Conservation (phyloP, 1,284 basidiomycete genomes). For the Leccinum solheimii region DNA sequence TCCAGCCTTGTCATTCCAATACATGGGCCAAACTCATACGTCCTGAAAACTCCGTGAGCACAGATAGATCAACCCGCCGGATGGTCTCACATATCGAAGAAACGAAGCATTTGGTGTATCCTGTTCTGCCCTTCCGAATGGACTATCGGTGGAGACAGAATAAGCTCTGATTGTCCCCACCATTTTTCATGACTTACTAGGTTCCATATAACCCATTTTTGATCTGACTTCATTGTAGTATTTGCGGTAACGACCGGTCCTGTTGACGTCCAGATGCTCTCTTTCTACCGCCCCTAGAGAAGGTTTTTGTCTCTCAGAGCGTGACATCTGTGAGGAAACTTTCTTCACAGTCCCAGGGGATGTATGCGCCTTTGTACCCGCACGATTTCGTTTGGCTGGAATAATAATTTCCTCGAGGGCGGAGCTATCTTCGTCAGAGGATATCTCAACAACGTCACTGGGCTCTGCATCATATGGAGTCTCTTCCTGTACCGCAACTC, state of each 20-base stretch:
- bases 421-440: slow-evolving; percentile 21
- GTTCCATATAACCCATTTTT: slow-evolving; percentile 55
- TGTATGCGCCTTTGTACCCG: slow-evolving; percentile 11
- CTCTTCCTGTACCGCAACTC: neutral
- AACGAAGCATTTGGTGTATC: slow-evolving; percentile 71
- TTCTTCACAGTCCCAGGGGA: slow-evolving; percentile 4
- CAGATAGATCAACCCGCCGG: neutral
- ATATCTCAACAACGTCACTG: slow-evolving; percentile 12
- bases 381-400: slow-evolving; percentile 25
- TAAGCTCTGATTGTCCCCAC: slow-evolving; percentile 3
- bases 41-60: slow-evolving; percentile 40
- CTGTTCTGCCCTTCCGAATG: slow-evolving; percentile 62
- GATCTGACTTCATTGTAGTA: slow-evolving; percentile 42
- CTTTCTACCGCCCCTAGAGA: slow-evolving; percentile 7
- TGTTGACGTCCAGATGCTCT: slow-evolving; percentile 30
- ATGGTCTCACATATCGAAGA: slow-evolving; percentile 70
- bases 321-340: neutral
- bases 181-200: slow-evolving; percentile 51
- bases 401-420: slow-evolving; percentile 5
- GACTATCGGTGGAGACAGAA: slow-evolving; percentile 40
- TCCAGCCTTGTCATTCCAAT: slow-evolving; percentile 82
- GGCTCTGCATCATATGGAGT: neutral
- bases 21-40: slow-evolving; percentile 84
- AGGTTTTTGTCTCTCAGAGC: slow-evolving; percentile 8
- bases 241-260: slow-evolving; percentile 51